These are phyloP conservation scores for Cercophora sp. DNA, from an alignment of 495 filamentous ascomycete genomes.

Conservation along the genomic window DNA sequence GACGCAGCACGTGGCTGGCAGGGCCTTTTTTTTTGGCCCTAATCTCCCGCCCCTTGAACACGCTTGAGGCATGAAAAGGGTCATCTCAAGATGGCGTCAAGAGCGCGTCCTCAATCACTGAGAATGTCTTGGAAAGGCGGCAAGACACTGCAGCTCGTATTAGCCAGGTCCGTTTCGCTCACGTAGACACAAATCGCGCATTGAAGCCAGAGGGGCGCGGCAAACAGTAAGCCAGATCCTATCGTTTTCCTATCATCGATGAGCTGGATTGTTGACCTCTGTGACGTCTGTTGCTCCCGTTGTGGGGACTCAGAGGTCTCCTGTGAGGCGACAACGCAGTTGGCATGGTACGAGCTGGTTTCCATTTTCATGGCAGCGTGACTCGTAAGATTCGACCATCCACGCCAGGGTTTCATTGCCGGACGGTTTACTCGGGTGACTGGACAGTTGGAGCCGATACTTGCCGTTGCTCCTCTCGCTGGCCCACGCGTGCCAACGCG, in stretches of 20 bases:
- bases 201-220: neutral
- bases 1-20: constrained; percentile 39
- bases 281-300: too few species aligned
- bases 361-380: neutral
- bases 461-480: too few species aligned
- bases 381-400: neutral
- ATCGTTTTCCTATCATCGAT: too few species aligned
- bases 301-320: too few species aligned
- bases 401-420: constrained; percentile 2
- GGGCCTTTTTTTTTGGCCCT: constrained; percentile 29
- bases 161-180: too few species aligned
- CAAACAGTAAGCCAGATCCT: neutral
- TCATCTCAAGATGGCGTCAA: constrained; percentile 18
- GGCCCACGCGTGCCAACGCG: too few species aligned
- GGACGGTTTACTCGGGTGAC: too few species aligned
- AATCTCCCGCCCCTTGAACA: constrained; percentile 33
- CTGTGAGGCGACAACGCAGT: too few species aligned
- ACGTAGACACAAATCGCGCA: too few species aligned
- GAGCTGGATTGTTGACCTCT: too few species aligned
- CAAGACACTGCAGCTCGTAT: constrained; percentile 7
- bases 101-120: neutral
- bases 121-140: neutral
- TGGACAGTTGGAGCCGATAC: too few species aligned
- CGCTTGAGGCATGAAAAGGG: constrained; percentile 14
- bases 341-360: neutral